phyloP scores from a whole-genome alignment of 2,329 filamentous ascomycete species.

The Colletotrichum sp. region DNA sequence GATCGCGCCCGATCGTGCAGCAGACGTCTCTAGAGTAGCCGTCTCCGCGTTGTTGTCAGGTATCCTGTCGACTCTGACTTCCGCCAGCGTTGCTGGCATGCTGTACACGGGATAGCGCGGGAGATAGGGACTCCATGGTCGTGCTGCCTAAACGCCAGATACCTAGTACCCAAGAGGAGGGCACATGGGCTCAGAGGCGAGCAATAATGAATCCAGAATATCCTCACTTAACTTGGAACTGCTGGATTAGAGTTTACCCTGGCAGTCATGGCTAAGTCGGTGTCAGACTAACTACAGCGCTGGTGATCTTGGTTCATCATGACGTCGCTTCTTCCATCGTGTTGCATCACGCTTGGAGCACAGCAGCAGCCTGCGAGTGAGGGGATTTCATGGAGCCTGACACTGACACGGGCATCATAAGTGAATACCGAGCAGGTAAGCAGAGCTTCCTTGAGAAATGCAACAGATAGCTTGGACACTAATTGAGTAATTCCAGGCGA shows the following conservation, averaged over 20 bases:
- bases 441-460: not conserved
- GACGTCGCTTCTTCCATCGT: not conserved
- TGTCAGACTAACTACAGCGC: not conserved
- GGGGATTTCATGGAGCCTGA: not conserved
- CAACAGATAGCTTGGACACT: not conserved
- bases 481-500: not conserved
- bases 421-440: not conserved
- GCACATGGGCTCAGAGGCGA: not conserved
- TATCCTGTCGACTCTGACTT: conserved; percentile 14
- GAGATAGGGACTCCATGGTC: not conserved
- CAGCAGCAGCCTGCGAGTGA: not conserved
- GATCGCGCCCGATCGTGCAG: conserved; percentile 10
- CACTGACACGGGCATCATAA: not conserved
- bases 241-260: not conserved
- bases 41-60: conserved; percentile 11
- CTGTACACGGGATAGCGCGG: not conserved
- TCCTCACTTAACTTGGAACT: not conserved
- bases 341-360: not conserved
- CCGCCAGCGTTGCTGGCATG: conserved; percentile 13
- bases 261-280: not conserved
- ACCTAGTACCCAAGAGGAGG: not conserved
- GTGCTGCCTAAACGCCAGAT: not conserved
- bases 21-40: conserved; percentile 9
- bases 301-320: not conserved
- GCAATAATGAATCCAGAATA: not conserved